phyloP scores from a whole-genome alignment of 108 stramenopile species.

The Pseudonitzschia multistriata region DNA sequence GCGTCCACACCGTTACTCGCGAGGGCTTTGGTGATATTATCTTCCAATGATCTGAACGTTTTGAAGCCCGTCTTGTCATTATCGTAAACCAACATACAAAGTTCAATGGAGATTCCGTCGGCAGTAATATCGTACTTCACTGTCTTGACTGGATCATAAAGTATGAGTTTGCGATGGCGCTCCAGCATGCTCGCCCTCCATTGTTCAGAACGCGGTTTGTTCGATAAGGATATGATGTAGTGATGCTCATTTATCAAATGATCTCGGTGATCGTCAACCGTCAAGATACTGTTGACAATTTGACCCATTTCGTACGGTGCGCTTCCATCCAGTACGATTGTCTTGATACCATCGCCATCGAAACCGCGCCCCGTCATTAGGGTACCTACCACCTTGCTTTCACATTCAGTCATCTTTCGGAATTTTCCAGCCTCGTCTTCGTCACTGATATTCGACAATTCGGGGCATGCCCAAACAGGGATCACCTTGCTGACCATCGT shows the following conservation, averaged over 20 bases:
- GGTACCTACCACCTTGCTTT: slow-evolving; percentile 6
- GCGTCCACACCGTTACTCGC: slow-evolving; percentile 1
- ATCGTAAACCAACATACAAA: slow-evolving; percentile 20
- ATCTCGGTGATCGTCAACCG: background rate
- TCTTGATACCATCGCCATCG: slow-evolving; percentile 9
- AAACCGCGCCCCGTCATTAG: slow-evolving; percentile 12
- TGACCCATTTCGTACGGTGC: slow-evolving; percentile 27
- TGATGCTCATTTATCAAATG: slow-evolving; percentile 12
- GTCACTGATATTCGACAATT: background rate
- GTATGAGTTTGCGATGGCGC: slow-evolving; percentile 24
- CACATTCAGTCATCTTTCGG: slow-evolving; percentile 27
- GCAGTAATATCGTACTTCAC: slow-evolving; percentile 19
- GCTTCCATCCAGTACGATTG: slow-evolving; percentile 25
- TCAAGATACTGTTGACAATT: slow-evolving; percentile 33
- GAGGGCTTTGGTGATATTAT: slow-evolving; percentile 1
- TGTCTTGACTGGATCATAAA: slow-evolving; percentile 31
- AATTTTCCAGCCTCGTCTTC: slow-evolving; percentile 3
- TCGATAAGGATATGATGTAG: slow-evolving; percentile 15
- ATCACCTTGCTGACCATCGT: slow-evolving; percentile 26
- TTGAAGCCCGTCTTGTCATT: slow-evolving; percentile 3
- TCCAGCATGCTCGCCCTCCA: slow-evolving; percentile 29
- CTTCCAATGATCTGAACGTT: slow-evolving; percentile 6
- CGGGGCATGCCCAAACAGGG: slow-evolving; percentile 24
- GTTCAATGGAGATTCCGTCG: slow-evolving; percentile 19
- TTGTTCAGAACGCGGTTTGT: slow-evolving; percentile 11